phyloP scores from a whole-genome alignment of 2,329 filamentous ascomycete species.

The Cercospora nicotianae region DNA sequence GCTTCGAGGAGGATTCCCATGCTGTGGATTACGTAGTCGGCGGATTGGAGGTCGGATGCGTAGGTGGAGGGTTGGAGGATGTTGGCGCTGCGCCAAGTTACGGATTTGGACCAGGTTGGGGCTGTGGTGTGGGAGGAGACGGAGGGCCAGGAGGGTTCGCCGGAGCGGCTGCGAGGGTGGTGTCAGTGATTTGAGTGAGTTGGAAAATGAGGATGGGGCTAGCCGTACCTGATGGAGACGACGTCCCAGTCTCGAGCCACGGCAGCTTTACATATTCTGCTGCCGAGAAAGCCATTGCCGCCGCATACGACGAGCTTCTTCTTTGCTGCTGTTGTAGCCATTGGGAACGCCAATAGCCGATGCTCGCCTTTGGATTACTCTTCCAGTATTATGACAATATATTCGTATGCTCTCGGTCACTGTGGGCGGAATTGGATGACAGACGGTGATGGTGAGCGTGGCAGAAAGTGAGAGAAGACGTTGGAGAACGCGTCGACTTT shows the following conservation, averaged over 20 bases:
- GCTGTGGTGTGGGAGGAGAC: constrained; percentile 70
- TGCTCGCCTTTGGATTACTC: background rate
- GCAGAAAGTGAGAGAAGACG: background rate
- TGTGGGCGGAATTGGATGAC: background rate
- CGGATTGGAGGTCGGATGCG: constrained; percentile 69
- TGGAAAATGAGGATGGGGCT: background rate
- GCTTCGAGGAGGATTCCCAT: constrained; percentile 96
- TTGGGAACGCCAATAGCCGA: constrained; percentile 7
- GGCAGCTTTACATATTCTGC: constrained; percentile 86
- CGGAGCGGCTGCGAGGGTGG: constrained; percentile 68
- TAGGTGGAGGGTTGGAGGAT: constrained; percentile 82
- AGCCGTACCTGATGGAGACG: constrained; percentile 76
- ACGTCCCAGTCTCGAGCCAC: constrained; percentile 86
- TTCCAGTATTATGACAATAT: background rate
- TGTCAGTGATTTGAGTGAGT: background rate
- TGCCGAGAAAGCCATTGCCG: constrained; percentile 84
- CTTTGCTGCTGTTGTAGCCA: constrained; percentile 39
- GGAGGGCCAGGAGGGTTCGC: constrained; percentile 79
- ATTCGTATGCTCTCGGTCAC: background rate
- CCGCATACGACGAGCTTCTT: constrained; percentile 90
- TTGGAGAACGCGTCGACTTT: background rate
- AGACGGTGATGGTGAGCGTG: background rate
- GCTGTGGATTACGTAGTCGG: constrained; percentile 85
- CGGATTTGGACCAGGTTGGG: constrained; percentile 77
- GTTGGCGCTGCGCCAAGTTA: constrained; percentile 86